Conservation (phyloP, 2,329 filamentous ascomycete genomes). For the Ophidiomyces ophidiicola region DNA sequence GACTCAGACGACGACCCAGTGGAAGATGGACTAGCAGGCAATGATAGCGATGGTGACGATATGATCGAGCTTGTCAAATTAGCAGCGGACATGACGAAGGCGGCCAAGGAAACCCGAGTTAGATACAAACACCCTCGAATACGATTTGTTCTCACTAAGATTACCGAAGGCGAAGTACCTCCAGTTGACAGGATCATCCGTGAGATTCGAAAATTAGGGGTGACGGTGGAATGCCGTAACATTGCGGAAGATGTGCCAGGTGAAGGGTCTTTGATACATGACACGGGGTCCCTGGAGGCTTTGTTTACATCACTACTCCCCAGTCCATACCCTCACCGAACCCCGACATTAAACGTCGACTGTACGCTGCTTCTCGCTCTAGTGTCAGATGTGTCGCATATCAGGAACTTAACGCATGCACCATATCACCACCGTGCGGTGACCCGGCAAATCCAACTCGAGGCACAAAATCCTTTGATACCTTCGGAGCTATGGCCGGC, state of each 20-base stretch:
- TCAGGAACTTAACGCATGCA: slow-evolving; percentile 31
- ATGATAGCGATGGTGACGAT: slow-evolving; percentile 40
- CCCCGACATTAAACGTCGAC: slow-evolving; percentile 37
- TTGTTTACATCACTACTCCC: slow-evolving; percentile 29
- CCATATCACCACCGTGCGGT: slow-evolving; percentile 50
- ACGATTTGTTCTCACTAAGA: slow-evolving; percentile 49
- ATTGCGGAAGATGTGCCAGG: background rate
- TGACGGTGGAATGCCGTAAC: slow-evolving; percentile 30
- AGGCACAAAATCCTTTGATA: slow-evolving; percentile 49
- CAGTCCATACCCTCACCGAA: slow-evolving; percentile 31
- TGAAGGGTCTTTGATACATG: slow-evolving; percentile 3
- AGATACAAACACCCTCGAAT: slow-evolving; percentile 49
- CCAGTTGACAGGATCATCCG: slow-evolving; percentile 47
- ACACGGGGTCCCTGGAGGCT: slow-evolving; percentile 8
- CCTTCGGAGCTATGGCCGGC: slow-evolving; percentile 51
- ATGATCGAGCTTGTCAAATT: slow-evolving; percentile 49
- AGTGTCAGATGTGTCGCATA: slow-evolving; percentile 61
- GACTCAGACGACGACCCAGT: slow-evolving; percentile 38
- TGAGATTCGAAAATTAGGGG: slow-evolving; percentile 43
- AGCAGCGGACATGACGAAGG: slow-evolving; percentile 46
- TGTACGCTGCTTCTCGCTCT: slow-evolving; percentile 59
- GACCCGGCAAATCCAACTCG: slow-evolving; percentile 51
- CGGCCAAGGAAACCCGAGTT: slow-evolving; percentile 45
- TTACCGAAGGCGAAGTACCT: slow-evolving; percentile 38
- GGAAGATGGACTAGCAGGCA: slow-evolving; percentile 25